Base-by-base conservation (phyloP, 2,329 filamentous ascomycete species). In the Neurospora sp. region DNA sequence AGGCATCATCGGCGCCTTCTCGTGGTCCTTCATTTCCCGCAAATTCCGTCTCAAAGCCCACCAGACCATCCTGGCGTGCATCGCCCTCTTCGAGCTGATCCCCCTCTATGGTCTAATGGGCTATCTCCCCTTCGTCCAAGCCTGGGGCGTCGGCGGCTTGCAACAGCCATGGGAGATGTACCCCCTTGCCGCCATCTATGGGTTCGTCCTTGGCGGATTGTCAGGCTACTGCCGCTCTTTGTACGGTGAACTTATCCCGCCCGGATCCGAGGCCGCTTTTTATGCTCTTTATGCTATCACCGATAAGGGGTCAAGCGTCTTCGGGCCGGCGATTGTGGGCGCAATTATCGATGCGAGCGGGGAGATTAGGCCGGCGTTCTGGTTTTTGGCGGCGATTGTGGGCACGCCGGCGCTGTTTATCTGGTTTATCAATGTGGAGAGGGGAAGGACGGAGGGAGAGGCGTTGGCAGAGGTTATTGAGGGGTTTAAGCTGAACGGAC, bases 91-190 rank as follows among this genome's bases (percentile, higher is more conserved):
- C 76, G 94, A 97, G 79, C 81, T 97, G 38, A 97, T 99, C 67
- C 96, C 96, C 0, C 77, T 98, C 0, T 99, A 99, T 76, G 95
- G 94, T 0, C 84, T 99, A 12, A 81, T 97, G 19, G 94, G 94
- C 0, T 97, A 96, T 77, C 84, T 98, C 17, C 93, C 94, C 0
- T 88, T 92, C 6, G 86, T 99, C 66, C 86, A 89, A 75, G 82
- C 84, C 8, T 88, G 91, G 80, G 94, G 93, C 0, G 88, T 92
- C 5, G 82, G 93, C 52, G 96, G 96, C 1, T 84, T 99, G n/a
- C 93, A 97, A 79, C 90, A 96, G 77, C 90, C 92, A 3, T 97
- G 93, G 92, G 96, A 99, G 76, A 97, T 99, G 92, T 98, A 96
- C 76, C 92, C 92, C 0, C 82, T 99, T 0, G 94, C 93, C 0